These are phyloP conservation scores for Hortiboletus campestris DNA, from an alignment of 768 basidiomycete genomes.

Conservation along the genomic window DNA sequence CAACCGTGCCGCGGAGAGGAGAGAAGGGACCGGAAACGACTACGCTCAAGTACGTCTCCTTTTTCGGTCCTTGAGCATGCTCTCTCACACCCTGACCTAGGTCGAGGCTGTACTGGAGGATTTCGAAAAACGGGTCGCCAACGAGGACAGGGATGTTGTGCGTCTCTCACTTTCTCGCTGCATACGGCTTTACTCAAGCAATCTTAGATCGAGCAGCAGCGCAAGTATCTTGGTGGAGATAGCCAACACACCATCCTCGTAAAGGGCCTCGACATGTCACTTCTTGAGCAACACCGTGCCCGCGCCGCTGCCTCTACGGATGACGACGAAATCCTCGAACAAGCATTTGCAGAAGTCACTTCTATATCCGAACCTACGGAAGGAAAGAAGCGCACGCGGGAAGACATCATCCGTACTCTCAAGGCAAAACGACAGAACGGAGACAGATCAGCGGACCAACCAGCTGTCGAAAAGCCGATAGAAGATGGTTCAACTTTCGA, in stretches of 20 bases:
- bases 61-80: neutral
- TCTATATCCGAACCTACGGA: conserved; percentile 21
- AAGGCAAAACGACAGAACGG: conserved; percentile 56
- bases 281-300: conserved; percentile 82
- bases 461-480: conserved; percentile 9
- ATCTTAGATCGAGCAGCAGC: conserved; percentile 66
- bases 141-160: conserved; percentile 59
- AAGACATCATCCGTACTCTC: conserved; percentile 69
- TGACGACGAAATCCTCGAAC: conserved; percentile 81
- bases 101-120: conserved; percentile 81
- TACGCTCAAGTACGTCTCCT: conserved; percentile 60
- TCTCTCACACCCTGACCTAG: conserved; percentile 33
- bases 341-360: conserved; percentile 56
- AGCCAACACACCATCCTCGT: conserved; percentile 83
- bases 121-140: conserved; percentile 66
- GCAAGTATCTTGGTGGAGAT: conserved; percentile 81
- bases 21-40: conserved; percentile 64
- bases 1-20: conserved; percentile 73
- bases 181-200: neutral
- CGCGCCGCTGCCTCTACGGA: conserved; percentile 54
- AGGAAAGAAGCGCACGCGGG: conserved; percentile 73
- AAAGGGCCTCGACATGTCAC: conserved; percentile 85
- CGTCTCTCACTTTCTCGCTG: conserved; percentile 17
- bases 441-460: conserved; percentile 10
- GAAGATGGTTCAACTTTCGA: conserved; percentile 31